phyloP scores from a whole-genome alignment of 1,139 yeast species.

The Magnusiomyces suaveolens region DNA sequence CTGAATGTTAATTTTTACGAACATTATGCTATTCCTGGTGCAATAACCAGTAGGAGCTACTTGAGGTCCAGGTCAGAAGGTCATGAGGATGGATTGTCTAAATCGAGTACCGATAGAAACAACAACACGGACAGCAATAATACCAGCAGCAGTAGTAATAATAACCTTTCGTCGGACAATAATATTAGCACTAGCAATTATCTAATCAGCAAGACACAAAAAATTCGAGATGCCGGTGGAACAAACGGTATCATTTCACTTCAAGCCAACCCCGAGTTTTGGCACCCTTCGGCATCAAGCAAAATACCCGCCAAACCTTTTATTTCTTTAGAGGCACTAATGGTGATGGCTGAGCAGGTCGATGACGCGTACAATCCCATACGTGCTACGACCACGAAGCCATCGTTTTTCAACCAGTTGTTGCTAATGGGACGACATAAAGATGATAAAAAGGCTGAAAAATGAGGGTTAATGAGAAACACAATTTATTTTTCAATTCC shows the following conservation, averaged over 20 bases:
- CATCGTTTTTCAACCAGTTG: neutral
- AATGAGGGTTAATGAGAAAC: too few species aligned
- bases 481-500: too few species aligned
- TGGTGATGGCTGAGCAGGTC: conserved; percentile 11
- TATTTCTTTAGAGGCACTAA: conserved; percentile 8
- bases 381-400: neutral
- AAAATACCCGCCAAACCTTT: neutral
- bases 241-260: too few species aligned
- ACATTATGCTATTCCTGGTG: neutral
- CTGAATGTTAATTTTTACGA: conserved; percentile 8
- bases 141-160: neutral
- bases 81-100: too few species aligned
- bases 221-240: neutral
- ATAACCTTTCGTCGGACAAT: too few species aligned
- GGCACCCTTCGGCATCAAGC: neutral
- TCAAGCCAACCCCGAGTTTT: neutral
- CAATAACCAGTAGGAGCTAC: neutral
- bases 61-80: too few species aligned
- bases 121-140: neutral
- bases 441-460: too few species aligned
- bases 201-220: too few species aligned
- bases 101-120: neutral
- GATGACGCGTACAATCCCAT: conserved; percentile 11
- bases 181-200: too few species aligned
- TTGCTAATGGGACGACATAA: too few species aligned